Percentiles rank a stretch among this genome's conserved stretches.
These are phyloP conservation scores for Hypoxylon intermedium DNA, from an alignment of 495 filamentous ascomycete genomes.

Conservation along the genomic window DNA sequence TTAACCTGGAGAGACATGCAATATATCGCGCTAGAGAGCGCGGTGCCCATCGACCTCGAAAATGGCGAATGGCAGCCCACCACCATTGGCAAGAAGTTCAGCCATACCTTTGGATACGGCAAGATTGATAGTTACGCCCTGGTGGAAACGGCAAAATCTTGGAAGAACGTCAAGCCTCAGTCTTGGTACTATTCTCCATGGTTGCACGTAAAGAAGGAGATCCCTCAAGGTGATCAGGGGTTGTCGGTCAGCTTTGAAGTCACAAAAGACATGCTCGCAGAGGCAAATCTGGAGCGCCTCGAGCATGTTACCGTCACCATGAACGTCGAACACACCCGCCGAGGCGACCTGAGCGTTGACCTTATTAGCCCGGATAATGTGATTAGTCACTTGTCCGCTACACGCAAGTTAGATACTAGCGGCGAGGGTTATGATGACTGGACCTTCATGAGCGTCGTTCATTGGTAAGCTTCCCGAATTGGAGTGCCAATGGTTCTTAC, in stretches of 20 bases:
- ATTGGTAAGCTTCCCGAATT: slow-evolving; percentile 70
- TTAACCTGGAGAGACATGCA: slow-evolving; percentile 95
- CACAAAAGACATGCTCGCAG: slow-evolving; percentile 73
- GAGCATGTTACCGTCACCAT: slow-evolving; percentile 98
- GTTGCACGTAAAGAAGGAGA: slow-evolving; percentile 83
- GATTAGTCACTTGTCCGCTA: slow-evolving; percentile 81
- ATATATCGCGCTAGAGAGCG: slow-evolving; percentile 84
- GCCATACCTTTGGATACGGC: slow-evolving; percentile 93
- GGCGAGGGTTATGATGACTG: slow-evolving; percentile 85
- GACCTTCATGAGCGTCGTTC: slow-evolving; percentile 98
- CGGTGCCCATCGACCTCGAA: slow-evolving; percentile 77
- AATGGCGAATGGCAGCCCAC: slow-evolving; percentile 79
- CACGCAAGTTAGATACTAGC: slow-evolving; percentile 68
- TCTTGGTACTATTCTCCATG: slow-evolving; percentile 93
- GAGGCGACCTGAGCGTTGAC: slow-evolving; percentile 93
- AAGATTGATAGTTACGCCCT: slow-evolving; percentile 88
- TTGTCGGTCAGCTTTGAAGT: slow-evolving; percentile 79
- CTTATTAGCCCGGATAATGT: slow-evolving; percentile 83
- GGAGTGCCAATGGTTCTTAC: slow-evolving; percentile 18
- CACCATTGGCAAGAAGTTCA: slow-evolving; percentile 81
- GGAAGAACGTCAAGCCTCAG: slow-evolving; percentile 93
- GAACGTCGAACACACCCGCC: slow-evolving; percentile 85
- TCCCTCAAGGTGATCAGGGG: slow-evolving; percentile 86
- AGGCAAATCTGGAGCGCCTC: slow-evolving; percentile 82
- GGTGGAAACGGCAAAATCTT: slow-evolving; percentile 84